phyloP scores from a whole-genome alignment of 805 yeast genomes.

The Kluyveromyces wickerhamii region DNA sequence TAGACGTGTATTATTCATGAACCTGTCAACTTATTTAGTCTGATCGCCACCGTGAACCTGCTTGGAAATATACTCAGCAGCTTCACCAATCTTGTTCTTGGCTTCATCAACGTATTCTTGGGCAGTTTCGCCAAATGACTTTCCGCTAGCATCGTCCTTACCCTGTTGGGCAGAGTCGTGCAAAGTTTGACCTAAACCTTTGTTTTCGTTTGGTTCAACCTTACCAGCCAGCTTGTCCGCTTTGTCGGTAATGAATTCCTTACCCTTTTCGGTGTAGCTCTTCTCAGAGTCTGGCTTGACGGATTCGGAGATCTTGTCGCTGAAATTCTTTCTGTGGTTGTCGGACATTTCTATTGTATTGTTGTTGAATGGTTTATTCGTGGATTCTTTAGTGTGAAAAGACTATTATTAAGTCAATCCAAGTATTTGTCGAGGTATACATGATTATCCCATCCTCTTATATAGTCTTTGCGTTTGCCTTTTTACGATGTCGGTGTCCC shows the following conservation, averaged over 20 bases:
- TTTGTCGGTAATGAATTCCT: conserved; percentile 61
- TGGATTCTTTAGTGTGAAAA: too few relatives aligned
- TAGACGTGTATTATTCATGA: too few relatives aligned
- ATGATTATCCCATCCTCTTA: too few relatives aligned
- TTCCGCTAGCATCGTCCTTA: conserved; percentile 41
- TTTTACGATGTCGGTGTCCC: too few relatives aligned
- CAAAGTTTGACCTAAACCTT: conserved; percentile 61
- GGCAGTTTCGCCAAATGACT: conserved; percentile 46
- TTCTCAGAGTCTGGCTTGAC: conserved; percentile 68
- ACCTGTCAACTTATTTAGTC: conserved; percentile 31
- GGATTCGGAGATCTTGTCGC: conserved; percentile 60
- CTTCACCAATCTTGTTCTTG: conserved; percentile 40
- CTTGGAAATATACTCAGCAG: conserved; percentile 39
- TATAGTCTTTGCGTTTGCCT: too few relatives aligned
- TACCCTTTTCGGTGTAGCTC: conserved; percentile 53
- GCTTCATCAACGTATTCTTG: conserved; percentile 51
- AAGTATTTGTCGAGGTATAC: too few relatives aligned
- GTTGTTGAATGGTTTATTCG: conserved; percentile 6
- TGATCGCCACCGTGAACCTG: conserved; percentile 51
- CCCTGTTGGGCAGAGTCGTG: conserved; percentile 55
- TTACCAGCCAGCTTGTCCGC: conserved; percentile 56
- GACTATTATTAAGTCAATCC: too few relatives aligned
- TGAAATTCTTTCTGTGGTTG: conserved; percentile 67
- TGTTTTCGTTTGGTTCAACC: conserved; percentile 55
- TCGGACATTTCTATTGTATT: conserved; percentile 32